Base-by-base conservation (phyloP, 2,329 filamentous ascomycete species). In the Penicillium vulpinum region DNA sequence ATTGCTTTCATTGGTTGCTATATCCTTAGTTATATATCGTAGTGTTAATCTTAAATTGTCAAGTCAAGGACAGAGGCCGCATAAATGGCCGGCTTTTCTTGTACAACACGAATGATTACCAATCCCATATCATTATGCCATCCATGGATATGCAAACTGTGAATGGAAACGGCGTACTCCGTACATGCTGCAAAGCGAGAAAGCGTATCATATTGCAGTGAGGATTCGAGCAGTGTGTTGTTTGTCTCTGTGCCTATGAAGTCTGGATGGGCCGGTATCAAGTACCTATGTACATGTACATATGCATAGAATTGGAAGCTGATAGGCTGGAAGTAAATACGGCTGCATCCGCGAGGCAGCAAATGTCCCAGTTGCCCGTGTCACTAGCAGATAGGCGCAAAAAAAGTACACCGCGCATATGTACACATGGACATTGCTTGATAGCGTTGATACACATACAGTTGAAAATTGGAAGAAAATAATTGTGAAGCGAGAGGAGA, bases 401-500 rank as follows among this genome's bases (percentile, higher is more conserved):
- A 2, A 31, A 49, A n/a, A 2, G 28, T 33, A 16, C 13, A 11
- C 13, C 5, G 29, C 15, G 43, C 36, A 35, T 26, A 21, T n/a
- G 35, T 36, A 21, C 9, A 36, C 15, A 24, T 31, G 22, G 39
- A 47, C 29, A 15, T 56, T 58, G 52, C 45, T 35, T 33, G 50
- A 51, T 26, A 57, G 58, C 24, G 28, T 45, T 48, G 35, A 49
- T 57, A 53, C 40, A 60, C 7, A 13, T 28, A 49, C 11, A 28
- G 11, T 8, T 33, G 8, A 1, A 7, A 18, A 10, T 26, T 16
- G 13, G 10, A 38, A 35, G 22, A 41, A 38, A 15, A 41, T 50
- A 28, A 51, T 33, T 60, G 60, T 64, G 26, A 64, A 70, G 62
- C 63, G 73, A 75, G 73, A 72, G 73, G 73, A 75, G 73, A 75